phyloP scores from a whole-genome alignment of 805 yeast genomes.

The Suhomyces pyralidae region DNA sequence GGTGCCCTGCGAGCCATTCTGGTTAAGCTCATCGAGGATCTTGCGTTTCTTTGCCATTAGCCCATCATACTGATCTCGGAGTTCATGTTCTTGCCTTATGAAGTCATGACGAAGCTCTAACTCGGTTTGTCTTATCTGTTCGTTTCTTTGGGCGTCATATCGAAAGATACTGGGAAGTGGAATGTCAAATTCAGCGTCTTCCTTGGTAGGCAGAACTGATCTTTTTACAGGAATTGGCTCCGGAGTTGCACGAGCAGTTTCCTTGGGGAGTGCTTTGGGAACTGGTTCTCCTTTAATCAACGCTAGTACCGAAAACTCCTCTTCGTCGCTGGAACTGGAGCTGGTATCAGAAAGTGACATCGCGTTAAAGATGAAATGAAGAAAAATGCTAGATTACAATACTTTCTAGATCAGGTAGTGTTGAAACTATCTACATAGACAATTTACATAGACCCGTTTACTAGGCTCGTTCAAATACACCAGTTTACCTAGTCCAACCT shows the following conservation, averaged over 20 bases:
- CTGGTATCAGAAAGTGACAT: conserved; percentile 2
- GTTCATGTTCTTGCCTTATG: conserved; percentile 14
- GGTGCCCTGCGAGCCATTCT: conserved; percentile 24
- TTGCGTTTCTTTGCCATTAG: conserved; percentile 12
- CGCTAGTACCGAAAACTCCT: conserved; percentile 1
- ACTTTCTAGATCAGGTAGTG: neutral
- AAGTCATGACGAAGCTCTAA: conserved; percentile 18
- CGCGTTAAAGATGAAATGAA: neutral
- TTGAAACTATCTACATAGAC: neutral
- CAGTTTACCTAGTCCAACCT: neutral
- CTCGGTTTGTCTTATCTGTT: conserved; percentile 18
- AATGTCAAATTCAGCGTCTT: conserved; percentile 13
- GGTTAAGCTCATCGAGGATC: conserved; percentile 28
- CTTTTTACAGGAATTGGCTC: neutral
- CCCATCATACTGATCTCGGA: conserved; percentile 13
- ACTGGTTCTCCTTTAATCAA: neutral
- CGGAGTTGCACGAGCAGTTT: neutral
- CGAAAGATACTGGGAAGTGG: conserved; percentile 29
- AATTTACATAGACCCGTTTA: no score
- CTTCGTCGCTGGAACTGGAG: conserved; percentile 4
- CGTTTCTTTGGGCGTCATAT: conserved; percentile 26
- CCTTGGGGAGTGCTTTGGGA: neutral
- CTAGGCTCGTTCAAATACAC: neutral
- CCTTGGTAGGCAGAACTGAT: neutral
- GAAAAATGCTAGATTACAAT: neutral